Evolutionary conservation across 306 rosid genomes (phyloP), one percentile per base, ranked within the genome.

Genomic region (Cucumis melo): DNA sequence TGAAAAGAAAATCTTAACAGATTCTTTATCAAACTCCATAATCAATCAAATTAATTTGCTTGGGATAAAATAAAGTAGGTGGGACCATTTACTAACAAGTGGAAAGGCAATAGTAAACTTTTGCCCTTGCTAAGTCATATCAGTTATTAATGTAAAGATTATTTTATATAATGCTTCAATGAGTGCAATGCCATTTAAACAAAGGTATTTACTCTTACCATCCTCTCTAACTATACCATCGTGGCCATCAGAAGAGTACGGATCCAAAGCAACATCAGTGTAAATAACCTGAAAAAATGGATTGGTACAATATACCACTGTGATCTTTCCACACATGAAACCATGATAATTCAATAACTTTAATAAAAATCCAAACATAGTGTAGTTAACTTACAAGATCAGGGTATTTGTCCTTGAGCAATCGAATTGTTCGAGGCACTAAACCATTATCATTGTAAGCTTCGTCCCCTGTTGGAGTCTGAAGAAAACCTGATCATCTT

Each of bases 211-310:
- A 60, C 44, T 24, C 88, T 80, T 83, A 92, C 97, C 99, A 82
- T 94, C 99, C 83, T 94, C 97, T 86, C 97, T 84, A 42, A 94
- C 99, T 17, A 94, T 92, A 78, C 97, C 98, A 53, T 92, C 99
- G 81, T 94, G 99, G 68, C 97, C 99, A 79, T 94, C 99, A 5
- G 97, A 92, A 0, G 96, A 90, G 85, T 94, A 94, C 13, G 99
- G 99, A 87, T 94, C 97, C 76, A 94, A 86, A 32, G 99, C 99
- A 84, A 94, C 96, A 76, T 94, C 99, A 44, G 97, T 94, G 83
- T 92, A 94, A 78, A 94, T 92, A 73, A 87, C 81, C 99, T 94
- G 87, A 82, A 55, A 78, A 64, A 27, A 81, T 77, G 24, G 41
- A 48, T 34, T 61, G 65, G 55, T 60, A 21, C 71, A 50, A 63